Base-by-base conservation (phyloP, 2,329 filamentous ascomycete species). In the Colletotrichum siamense region DNA sequence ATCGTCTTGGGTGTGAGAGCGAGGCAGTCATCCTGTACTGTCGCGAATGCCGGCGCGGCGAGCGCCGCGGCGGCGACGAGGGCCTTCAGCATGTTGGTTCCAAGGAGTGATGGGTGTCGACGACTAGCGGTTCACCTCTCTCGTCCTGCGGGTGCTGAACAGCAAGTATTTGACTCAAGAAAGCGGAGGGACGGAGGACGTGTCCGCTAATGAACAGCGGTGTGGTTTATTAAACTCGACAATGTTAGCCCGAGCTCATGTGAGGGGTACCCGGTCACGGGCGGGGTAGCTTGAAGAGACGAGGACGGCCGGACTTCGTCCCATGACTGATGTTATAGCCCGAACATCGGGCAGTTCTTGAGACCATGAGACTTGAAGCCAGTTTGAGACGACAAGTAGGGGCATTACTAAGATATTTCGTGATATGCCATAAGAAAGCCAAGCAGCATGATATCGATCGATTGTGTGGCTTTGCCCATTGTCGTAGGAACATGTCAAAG, bases 1-100 rank as follows among this genome's bases (percentile, higher is more conserved):
- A 28, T 49, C 5, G 57, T 24, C 28, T 68, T 24, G 1, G 76
- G 74, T 6, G 55, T 61, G 22, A 77, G 66, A 26, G 70, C 69
- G 6, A 77, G 26, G 32, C 76, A 77, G 32, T 73, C 70, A n/a
- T 68, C 65, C 15, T 32, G 70, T 8, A 73, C 66, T 8, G 57
- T 24, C 4, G 70, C 70, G 3, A 39, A 13, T 1, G 8, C 39
- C 9, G 57, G 57, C 22, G 26, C 26, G 12, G 55, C 32, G 7
- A 75, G 39, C 70, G 34, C 59, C 6, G 68, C 30, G 57, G 68
- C 8, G 52, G 64, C 36, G 8, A 30, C 57, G 28, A 55, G 22
- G 59, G 59, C 18, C n/a, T 32, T 22, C 1, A 36, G n/a, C 59
- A 63, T 63, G 18, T n/a, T 36, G n/a, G n/a, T n/a, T n/a, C 18